Evolutionary conservation across 495 filamentous ascomycete genomes (phyloP).

Genomic region (Lichina pygmaea): DNA sequence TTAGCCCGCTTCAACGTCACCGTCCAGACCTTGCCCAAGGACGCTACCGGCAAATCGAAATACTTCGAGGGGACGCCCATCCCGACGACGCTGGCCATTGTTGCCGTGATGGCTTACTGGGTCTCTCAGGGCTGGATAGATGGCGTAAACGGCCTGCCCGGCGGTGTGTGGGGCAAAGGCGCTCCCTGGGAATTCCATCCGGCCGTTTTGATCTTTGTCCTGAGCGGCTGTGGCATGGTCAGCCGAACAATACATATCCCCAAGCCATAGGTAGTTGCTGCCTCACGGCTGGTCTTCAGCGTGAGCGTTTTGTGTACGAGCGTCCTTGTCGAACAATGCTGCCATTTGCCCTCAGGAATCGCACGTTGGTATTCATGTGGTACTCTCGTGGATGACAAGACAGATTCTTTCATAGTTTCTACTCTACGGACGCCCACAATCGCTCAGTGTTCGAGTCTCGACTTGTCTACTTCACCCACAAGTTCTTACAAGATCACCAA

Average conservation of each 20-base stretch:
- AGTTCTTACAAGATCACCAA: no score
- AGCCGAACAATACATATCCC: conserved; percentile 87
- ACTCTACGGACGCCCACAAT: no score
- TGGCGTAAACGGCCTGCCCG: conserved; percentile 36
- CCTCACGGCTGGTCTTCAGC: no score
- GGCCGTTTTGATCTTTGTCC: conserved; percentile 50
- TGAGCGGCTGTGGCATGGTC: conserved; percentile 77
- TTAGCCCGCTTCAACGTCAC: conserved; percentile 96
- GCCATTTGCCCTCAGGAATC: no score
- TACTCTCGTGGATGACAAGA: no score
- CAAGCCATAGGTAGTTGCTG: conserved; percentile 35
- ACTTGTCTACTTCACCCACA: no score
- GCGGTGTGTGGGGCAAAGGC: conserved; percentile 36
- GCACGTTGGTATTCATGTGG: no score
- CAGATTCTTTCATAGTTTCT: no score
- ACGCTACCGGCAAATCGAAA: conserved; percentile 63
- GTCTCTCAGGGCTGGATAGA: conserved; percentile 46
- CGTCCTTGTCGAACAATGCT: no score
- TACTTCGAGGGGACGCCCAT: conserved; percentile 97
- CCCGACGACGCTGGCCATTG: conserved; percentile 61
- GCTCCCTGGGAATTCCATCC: conserved; percentile 65
- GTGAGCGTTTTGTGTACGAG: no score
- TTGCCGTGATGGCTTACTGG: conserved; percentile 73
- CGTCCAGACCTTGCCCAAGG: conserved; percentile 64
- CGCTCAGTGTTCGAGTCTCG: no score